Base-by-base conservation (phyloP, 192 early-diverging fungal genomes). In the Kappamyces sp. region DNA sequence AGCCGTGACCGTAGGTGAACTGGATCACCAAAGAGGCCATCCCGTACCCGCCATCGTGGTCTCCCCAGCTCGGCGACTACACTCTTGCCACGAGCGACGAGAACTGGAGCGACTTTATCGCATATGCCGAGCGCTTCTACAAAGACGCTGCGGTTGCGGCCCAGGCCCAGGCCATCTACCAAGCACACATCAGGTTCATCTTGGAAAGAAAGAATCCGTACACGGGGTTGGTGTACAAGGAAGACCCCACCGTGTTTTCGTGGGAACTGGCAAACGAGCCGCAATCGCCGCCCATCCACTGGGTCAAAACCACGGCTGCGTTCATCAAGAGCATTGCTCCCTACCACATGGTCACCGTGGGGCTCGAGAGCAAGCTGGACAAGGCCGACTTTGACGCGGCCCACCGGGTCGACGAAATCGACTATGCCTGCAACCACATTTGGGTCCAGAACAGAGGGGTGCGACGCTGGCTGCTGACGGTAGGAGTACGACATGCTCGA, bases 221-320 rank as follows among this genome's bases (percentile, higher is more conserved):
- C 9, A 86, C 76, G 32, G 76, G 78, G 0, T 49, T 66, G 12
- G 3, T 52, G 5, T 87, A 86, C 57, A 51, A 60, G 0, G 64
- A 82, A 15, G 85, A 87, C 60, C 77, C 86, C 9, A 58, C 60
- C 10, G 80, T 87, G 13, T 74, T 86, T 60, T 75, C 81, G 2
- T 87, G 85, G 84, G 83, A 87, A 68, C 71, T 86, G 51, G 78
- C 78, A 55, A 87, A 87, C 70, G 86, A 87, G 65, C 86, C 86
- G 5, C 84, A 85, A 67, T 40, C 60, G 7, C 71, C 71, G 12
- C 61, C 60, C 3, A 38, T 51, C 39, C 58, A 55, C 43, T 87
- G 85, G 85, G 75, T 77, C 40, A 57, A 78, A 34, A 67, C 66
- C 0, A 73, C 71, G 32, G 77, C 85, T 10, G 38, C 40, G 6